Conservation (phyloP, 2,329 filamentous ascomycete species). For the Sporothrix euskadiensis region DNA sequence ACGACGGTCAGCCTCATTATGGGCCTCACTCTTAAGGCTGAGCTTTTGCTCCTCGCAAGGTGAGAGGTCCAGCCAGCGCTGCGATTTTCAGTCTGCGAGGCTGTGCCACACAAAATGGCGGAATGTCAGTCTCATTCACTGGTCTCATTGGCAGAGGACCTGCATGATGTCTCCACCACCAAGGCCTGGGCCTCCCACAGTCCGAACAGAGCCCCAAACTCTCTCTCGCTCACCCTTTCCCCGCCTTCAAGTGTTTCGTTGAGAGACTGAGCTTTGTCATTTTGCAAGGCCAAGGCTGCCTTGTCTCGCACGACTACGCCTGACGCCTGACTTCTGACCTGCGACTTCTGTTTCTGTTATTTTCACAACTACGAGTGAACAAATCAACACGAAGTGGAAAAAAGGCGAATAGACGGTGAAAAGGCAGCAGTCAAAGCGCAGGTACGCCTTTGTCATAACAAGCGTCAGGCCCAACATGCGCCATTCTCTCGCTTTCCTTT, state of each 20-base stretch:
- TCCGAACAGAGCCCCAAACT: slow-evolving; percentile 15
- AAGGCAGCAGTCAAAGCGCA: background rate
- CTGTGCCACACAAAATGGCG: background rate
- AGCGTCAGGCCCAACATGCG: background rate
- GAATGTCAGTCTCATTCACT: no score
- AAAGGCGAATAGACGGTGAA: background rate
- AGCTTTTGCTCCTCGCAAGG: background rate
- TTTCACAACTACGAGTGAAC: background rate
- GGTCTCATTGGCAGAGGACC: background rate
- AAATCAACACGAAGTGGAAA: background rate
- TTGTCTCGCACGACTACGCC: background rate
- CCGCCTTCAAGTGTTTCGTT: background rate
- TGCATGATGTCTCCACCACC: background rate
- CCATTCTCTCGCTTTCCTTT: background rate
- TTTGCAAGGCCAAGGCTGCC: background rate
- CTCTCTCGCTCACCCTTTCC: background rate
- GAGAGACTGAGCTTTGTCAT: background rate
- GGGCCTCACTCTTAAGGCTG: background rate
- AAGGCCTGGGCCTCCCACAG: background rate
- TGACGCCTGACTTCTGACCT: slow-evolving; percentile 2
- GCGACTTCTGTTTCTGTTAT: no score
- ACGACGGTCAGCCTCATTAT: background rate
- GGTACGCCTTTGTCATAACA: background rate
- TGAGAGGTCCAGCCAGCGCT: background rate
- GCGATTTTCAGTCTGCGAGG: background rate